Percentiles rank a stretch among this genome's conserved stretches.
phyloP scores from a whole-genome alignment of 78 protist species.

The Dictyostelium firmibasis region DNA sequence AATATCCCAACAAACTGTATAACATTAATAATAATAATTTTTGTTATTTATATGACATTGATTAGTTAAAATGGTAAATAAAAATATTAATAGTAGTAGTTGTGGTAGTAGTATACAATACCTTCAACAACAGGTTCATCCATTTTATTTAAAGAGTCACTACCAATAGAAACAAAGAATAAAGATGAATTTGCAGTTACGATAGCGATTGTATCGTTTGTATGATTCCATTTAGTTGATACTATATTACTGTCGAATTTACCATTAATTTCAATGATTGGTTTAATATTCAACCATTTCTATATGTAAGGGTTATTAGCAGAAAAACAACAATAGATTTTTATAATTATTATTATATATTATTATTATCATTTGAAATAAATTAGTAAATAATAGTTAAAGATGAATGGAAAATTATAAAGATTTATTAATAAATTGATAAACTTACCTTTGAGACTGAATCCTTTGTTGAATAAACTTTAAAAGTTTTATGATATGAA shows the following conservation, averaged over 20 bases:
- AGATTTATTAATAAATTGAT: too few relatives aligned
- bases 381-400: too few relatives aligned
- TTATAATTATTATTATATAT: neutral
- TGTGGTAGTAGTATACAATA: too few relatives aligned
- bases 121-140: neutral
- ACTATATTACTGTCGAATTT: neutral
- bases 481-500: neutral
- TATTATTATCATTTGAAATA: too few relatives aligned
- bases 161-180: neutral
- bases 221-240: neutral
- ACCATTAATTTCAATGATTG: neutral
- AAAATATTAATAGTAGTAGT: too few relatives aligned
- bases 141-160: neutral
- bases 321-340: neutral
- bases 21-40: neutral
- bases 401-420: too few relatives aligned
- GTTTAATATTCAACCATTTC: neutral
- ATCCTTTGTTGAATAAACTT: conserved; percentile 6
- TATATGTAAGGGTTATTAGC: too few relatives aligned
- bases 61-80: too few relatives aligned
- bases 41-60: too few relatives aligned
- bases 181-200: neutral
- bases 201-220: neutral
- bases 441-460: neutral
- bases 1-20: neutral